A percentile compares a stretch with the other conserved stretches of the same genome.
Conservation (phyloP, 139 green algal species). For the Limnomonas spitsbergensis region DNA sequence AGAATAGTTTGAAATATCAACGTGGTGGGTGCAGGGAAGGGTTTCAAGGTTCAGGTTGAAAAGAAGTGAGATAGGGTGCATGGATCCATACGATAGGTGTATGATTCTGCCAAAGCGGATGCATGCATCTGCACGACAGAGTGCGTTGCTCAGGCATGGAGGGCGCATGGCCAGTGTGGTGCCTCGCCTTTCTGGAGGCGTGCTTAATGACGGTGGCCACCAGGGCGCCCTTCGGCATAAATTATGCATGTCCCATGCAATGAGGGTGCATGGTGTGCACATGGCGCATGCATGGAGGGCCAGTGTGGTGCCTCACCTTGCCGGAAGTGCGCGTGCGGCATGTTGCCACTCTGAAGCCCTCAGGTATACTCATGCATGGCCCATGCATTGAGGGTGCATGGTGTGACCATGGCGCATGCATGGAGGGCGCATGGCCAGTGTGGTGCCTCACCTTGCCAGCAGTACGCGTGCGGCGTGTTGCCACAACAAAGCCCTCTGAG, state of each 20-base stretch:
- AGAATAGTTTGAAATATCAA: slow-evolving; percentile 80
- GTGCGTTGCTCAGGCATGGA: too few relatives aligned
- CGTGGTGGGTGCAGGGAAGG: slow-evolving; percentile 28
- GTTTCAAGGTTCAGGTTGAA: background rate
- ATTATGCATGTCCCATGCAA: too few relatives aligned
- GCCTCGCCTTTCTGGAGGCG: too few relatives aligned
- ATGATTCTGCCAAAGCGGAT: too few relatives aligned
- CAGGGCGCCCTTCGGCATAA: too few relatives aligned
- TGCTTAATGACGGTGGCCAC: too few relatives aligned
- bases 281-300: too few relatives aligned
- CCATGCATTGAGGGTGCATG: too few relatives aligned
- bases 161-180: too few relatives aligned
- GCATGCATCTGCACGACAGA: too few relatives aligned
- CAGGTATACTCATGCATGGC: too few relatives aligned
- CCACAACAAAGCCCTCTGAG: slow-evolving; percentile 80
- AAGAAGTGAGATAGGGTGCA: background rate
- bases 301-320: slow-evolving; percentile 51
- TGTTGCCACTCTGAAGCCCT: slow-evolving; percentile 81
- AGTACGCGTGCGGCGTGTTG: slow-evolving; percentile 71
- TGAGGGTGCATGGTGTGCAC: too few relatives aligned
- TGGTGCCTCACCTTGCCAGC: slow-evolving; percentile 80
- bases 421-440: slow-evolving; percentile 7
- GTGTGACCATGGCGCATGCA: slow-evolving; percentile 58
- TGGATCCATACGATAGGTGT: background rate
- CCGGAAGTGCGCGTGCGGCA: slow-evolving; percentile 67